Percentiles rank a stretch among this genome's conserved stretches.
phyloP scores from a whole-genome alignment of 2,329 filamentous ascomycete species.

The Metarhizium humberi region DNA sequence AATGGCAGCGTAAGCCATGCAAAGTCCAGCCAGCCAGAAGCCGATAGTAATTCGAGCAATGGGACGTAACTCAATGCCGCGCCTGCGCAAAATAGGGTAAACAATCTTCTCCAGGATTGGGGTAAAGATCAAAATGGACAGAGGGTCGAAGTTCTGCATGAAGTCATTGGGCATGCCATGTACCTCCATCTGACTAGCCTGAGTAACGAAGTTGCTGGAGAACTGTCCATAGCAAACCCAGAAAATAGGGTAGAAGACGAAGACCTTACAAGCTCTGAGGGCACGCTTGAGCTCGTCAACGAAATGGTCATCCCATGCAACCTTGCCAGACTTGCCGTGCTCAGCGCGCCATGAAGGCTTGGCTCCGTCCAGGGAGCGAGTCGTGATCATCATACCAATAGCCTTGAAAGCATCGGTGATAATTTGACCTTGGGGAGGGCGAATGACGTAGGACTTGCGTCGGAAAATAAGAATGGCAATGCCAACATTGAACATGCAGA shows the following conservation, averaged over 20 bases:
- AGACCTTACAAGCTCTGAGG: conserved; percentile 61
- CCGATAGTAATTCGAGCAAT: conserved; percentile 58
- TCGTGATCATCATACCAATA: conserved; percentile 27
- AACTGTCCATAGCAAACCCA: conserved; percentile 63
- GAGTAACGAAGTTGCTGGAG: conserved; percentile 56
- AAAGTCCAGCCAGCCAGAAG: conserved; percentile 43
- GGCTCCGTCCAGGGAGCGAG: conserved; percentile 45
- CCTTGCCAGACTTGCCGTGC: conserved; percentile 29
- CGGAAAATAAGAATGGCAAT: conserved; percentile 40
- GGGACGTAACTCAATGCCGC: conserved; percentile 51
- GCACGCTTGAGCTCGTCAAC: conserved; percentile 62
- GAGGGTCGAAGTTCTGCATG: conserved; percentile 58
- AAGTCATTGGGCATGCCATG: conserved; percentile 63
- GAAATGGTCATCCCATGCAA: conserved; percentile 61
- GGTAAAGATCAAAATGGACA: conserved; percentile 58
- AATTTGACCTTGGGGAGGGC: conserved; percentile 50
- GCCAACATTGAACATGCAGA: conserved; percentile 54
- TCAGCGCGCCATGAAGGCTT: conserved; percentile 57
- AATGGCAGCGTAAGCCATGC: conserved; percentile 50
- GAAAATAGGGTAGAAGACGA: conserved; percentile 56
- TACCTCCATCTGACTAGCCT: conserved; percentile 46
- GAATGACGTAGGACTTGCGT: conserved; percentile 38
- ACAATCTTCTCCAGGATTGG: conserved; percentile 51
- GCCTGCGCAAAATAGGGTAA: conserved; percentile 50
- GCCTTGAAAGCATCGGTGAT: conserved; percentile 55